Conservation (phyloP, 1,284 basidiomycete genomes). For the Melanopsichium pennsylvanicum region DNA sequence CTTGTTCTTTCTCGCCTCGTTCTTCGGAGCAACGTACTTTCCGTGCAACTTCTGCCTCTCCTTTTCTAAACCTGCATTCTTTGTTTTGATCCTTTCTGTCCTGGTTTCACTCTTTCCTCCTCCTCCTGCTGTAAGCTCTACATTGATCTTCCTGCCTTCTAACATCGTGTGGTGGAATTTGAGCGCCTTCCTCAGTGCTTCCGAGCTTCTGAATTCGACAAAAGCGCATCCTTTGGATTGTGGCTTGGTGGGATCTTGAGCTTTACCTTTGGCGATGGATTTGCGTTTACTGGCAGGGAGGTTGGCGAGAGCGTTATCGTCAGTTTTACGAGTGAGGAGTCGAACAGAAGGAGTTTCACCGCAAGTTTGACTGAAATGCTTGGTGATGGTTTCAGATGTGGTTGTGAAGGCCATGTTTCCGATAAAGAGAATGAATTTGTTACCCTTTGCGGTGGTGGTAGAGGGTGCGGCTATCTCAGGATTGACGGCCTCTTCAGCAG, state of each 20-base stretch:
- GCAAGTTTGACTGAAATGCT: slow-evolving; percentile 57
- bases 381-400: slow-evolving; percentile 53
- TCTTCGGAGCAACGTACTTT: slow-evolving; percentile 60
- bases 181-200: slow-evolving; percentile 58
- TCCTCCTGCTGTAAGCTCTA: slow-evolving; percentile 64
- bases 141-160: slow-evolving; percentile 63
- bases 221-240: slow-evolving; percentile 63
- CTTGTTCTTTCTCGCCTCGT: slow-evolving; percentile 48
- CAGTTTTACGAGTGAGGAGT: slow-evolving; percentile 58
- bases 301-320: slow-evolving; percentile 37
- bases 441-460: slow-evolving; percentile 8
- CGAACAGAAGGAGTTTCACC: slow-evolving; percentile 61
- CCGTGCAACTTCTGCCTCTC: slow-evolving; percentile 60
- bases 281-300: slow-evolving; percentile 62
- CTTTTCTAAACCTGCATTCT: slow-evolving; percentile 60
- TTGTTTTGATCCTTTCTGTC: slow-evolving; percentile 60
- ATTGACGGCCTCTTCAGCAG: slow-evolving; percentile 14
- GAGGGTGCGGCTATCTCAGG: not conserved
- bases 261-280: slow-evolving; percentile 64
- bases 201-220: slow-evolving; percentile 54
- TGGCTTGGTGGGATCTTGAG: slow-evolving; percentile 51
- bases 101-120: slow-evolving; percentile 57
- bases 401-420: slow-evolving; percentile 65
- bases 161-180: slow-evolving; percentile 63
- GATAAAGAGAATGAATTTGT: slow-evolving; percentile 61